Base-by-base conservation (phyloP, 352 stramenopile species). In the Globisporangium mamillatum region DNA sequence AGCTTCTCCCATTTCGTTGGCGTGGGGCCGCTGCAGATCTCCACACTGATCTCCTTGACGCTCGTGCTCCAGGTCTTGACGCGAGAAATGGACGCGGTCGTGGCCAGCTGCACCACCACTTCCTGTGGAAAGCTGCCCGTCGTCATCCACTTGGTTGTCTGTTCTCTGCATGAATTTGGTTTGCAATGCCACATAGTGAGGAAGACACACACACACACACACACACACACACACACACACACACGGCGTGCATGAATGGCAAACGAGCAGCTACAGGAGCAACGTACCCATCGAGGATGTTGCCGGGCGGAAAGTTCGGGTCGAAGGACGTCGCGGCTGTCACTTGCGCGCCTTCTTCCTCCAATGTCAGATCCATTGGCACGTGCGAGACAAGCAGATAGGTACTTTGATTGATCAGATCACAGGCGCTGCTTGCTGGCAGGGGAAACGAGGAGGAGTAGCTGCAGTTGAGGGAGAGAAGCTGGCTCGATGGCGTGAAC, bases 1-100 rank as follows among this genome's bases (percentile, higher is more conserved):
- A 95, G 76, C 62, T 90, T 89, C 44, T 93, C 84, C 86, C 88
- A 95, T 61, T 93, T 94, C 27, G 72, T 90, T 9, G 84, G 88
- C 54, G 82, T 88, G 32, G 84, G 75, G 1, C 84, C 83, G 16
- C 72, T 86, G 70, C 84, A 93, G 16, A 86, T 70, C 66, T 95
- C 88, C 32, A 95, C 80, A 0, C 64, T 64, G 46, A 95, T 63
- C 29, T 94, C 81, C 68, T 93, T 95, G 36, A 80, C 75, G 63
- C 93, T 92, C 32, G 77, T 80, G 10, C 74, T 92, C 86, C 86
- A 95, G 53, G 85, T 90, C 69, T 93, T 95, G 59, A 91, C 79
- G 60, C 83, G 79, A 63, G 84, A 91, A 44, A 95, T 81, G 6
- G 84, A 89, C 12, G 86, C 86, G 10, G 80, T 87, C 25, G 82